phyloP scores from a whole-genome alignment of 345 rosid genomes.

The Orychophragmus violaceus region DNA sequence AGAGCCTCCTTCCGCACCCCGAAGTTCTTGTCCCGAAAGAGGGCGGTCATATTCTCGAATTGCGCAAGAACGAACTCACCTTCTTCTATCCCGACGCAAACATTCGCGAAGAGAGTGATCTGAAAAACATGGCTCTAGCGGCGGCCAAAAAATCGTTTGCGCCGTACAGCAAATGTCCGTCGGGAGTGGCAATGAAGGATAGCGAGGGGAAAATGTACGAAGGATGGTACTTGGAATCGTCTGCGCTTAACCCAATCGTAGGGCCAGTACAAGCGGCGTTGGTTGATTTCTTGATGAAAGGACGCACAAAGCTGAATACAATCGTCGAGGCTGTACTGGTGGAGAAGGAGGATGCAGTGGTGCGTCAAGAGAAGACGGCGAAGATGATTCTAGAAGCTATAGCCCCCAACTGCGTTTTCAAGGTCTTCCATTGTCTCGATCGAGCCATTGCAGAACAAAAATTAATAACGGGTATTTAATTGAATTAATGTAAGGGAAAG shows the following conservation, averaged over 20 bases:
- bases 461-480: too few species aligned
- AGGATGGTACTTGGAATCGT: constrained; percentile 79
- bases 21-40: too few species aligned
- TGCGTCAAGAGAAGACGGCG: not conserved
- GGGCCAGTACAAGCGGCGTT: constrained; percentile 90
- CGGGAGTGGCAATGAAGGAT: constrained; percentile 74
- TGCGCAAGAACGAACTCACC: constrained; percentile 41
- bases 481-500: not conserved
- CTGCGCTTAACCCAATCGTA: constrained; percentile 76
- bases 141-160: constrained; percentile 75
- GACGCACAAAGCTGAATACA: constrained; percentile 52
- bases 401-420: not conserved
- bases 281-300: constrained; percentile 54
- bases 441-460: too few species aligned
- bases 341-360: constrained; percentile 43
- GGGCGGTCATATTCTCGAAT: constrained; percentile 53
- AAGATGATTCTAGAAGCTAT: not conserved
- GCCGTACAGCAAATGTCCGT: constrained; percentile 74
- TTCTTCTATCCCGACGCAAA: too few species aligned
- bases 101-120: too few species aligned
- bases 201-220: constrained; percentile 49
- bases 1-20: constrained; percentile 49
- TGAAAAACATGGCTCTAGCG: constrained; percentile 41
- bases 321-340: constrained; percentile 62
- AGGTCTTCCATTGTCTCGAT: not conserved